Percentiles rank a stretch among this genome's conserved stretches.
Conservation (phyloP, 345 rosid genomes). For the Anastatica hierochuntica region DNA sequence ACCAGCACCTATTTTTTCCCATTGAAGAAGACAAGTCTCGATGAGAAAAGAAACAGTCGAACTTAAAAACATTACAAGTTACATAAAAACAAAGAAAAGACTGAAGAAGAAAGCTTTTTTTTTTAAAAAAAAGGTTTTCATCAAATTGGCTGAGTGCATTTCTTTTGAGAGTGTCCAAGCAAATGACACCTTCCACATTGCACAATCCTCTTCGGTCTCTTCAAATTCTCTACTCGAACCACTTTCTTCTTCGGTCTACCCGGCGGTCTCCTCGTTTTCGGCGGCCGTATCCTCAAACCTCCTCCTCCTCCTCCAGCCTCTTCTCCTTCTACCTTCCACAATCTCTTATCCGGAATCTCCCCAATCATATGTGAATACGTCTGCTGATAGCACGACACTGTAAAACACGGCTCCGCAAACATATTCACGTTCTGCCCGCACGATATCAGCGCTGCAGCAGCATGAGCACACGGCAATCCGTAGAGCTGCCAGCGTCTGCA, state of each 20-base stretch:
- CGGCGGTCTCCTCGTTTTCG: slow-evolving; percentile 93
- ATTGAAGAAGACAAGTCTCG: background rate
- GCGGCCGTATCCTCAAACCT: slow-evolving; percentile 67
- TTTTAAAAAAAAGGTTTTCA: background rate
- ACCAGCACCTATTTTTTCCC: background rate
- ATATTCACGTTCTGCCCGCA: slow-evolving; percentile 72
- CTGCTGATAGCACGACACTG: slow-evolving; percentile 62
- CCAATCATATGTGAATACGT: slow-evolving; percentile 64
- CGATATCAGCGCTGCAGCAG: slow-evolving; percentile 91
- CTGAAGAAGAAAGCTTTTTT: background rate
- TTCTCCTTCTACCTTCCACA: slow-evolving; percentile 57
- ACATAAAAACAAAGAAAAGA: slow-evolving; percentile 12
- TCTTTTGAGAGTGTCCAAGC: slow-evolving; percentile 98
- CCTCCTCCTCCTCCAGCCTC: slow-evolving; percentile 49
- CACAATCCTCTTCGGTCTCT: slow-evolving; percentile 90
- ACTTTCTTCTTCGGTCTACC: slow-evolving; percentile 98
- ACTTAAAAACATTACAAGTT: slow-evolving; percentile 24
- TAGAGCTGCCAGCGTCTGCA: slow-evolving; percentile 95
- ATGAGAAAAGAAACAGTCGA: background rate
- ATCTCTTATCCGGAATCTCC: slow-evolving; percentile 56
- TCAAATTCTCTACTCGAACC: slow-evolving; percentile 81
- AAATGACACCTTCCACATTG: slow-evolving; percentile 98
- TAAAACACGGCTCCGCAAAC: slow-evolving; percentile 83
- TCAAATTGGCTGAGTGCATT: slow-evolving; percentile 85
- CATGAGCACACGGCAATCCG: slow-evolving; percentile 94